Evolutionary conservation across 2,329 filamentous ascomycete species (phyloP), one percentile per base, ranked within the genome.

Genomic region (Phyllosticta paracitricarpa): DNA sequence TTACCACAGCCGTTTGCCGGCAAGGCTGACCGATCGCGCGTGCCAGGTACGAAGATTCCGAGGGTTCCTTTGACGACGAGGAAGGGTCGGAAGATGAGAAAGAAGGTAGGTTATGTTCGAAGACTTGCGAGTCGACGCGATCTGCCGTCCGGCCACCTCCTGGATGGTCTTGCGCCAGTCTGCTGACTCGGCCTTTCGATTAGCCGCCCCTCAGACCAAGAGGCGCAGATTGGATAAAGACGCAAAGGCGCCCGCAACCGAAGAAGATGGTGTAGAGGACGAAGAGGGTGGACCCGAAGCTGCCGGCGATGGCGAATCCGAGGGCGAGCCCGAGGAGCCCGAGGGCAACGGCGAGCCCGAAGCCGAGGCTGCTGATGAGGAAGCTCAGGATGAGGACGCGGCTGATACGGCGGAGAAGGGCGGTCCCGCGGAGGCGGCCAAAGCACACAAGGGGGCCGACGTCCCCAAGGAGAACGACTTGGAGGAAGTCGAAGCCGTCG

Each of bases 391-490:
- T 28, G 64, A 68, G 9, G 61, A 59, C 10, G 66, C 65, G 19
- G 66, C 67, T 14, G 69, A 68, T 12, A 67, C 67, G 52, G 70
- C 70, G 9, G 65, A 66, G 7, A 65, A 65, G 19, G 60, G 66
- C 19, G 70, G 68, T 8, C 70, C 70, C 53, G 66, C 70, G 12
- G 68, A 67, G 52, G 65, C 66, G 28, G 69, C 69, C 26, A 70
- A 71, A 62, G 61, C 64, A 51, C 63, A 63, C 51, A 71, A 71
- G 65, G 67, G 64, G 19, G 64, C 61, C 19, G 64, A 63, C 10
- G 66, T 70, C 25, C 69, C 71, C 19, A 70, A 71, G 65, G 69
- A 71, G 63, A 65, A 66, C 30, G 65, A 68, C 54, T 63, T 71
- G 35, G 64, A 66, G 19, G 70, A 70, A 56, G 68, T 68, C 35